phyloP scores from a whole-genome alignment of 2,329 filamentous ascomycete species.

The Didymella pomorum region DNA sequence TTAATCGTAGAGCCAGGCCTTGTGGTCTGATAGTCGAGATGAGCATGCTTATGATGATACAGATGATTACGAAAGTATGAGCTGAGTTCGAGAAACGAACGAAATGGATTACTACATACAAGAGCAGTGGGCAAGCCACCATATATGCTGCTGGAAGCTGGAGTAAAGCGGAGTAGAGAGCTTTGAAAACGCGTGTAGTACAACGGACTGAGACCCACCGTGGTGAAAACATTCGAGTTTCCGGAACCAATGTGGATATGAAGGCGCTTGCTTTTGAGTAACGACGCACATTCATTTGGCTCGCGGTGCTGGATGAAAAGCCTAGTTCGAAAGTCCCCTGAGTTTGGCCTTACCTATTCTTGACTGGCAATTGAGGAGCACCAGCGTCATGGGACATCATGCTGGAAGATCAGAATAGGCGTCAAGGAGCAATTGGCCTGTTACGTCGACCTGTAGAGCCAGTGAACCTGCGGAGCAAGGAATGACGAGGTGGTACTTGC shows the following conservation, averaged over 20 bases:
- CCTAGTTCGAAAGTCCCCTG: background rate
- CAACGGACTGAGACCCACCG: conserved; percentile 7
- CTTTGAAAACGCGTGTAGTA: background rate
- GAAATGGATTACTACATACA: background rate
- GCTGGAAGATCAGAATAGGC: background rate
- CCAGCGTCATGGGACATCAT: background rate
- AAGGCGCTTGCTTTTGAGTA: background rate
- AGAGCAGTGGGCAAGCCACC: background rate
- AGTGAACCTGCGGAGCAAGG: conserved; percentile 1
- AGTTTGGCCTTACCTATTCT: background rate
- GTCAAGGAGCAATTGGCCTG: background rate
- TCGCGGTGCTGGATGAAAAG: background rate
- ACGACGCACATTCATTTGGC: conserved; percentile 1
- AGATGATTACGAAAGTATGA: background rate
- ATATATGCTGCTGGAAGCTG: conserved; percentile 1
- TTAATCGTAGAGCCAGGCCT: conserved; percentile 6
- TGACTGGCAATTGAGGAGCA: background rate
- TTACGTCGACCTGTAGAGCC: background rate
- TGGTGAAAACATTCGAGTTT: conserved; percentile 4
- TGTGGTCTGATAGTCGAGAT: background rate
- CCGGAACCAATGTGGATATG: background rate
- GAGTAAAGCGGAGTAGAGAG: conserved; percentile 5
- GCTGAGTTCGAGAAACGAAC: background rate
- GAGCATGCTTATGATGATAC: conserved; percentile 12
- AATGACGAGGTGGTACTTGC: conserved; percentile 5